Evolutionary conservation across 2,329 filamentous ascomycete genomes (phyloP).

Genomic region (Myriosclerotinia curreyana): DNA sequence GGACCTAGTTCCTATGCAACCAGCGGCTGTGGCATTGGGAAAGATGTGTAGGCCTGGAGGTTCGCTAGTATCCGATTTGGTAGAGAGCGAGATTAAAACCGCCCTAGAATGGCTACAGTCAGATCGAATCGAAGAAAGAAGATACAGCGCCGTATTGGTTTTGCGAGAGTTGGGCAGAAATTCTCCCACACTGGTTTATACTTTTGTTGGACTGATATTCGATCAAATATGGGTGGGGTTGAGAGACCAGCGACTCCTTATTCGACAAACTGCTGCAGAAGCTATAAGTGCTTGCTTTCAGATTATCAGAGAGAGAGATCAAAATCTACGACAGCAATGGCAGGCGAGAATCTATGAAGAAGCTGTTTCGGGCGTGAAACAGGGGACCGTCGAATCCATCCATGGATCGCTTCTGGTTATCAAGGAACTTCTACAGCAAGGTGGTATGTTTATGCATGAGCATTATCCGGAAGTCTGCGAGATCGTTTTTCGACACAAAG

Average conservation of each 20-base stretch:
- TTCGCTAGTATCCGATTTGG: slow-evolving; percentile 88
- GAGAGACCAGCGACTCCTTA: slow-evolving; percentile 84
- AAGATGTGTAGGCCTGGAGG: slow-evolving; percentile 90
- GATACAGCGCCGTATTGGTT: slow-evolving; percentile 89
- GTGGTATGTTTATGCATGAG: slow-evolving; percentile 98
- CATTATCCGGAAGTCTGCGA: slow-evolving; percentile 91
- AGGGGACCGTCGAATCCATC: slow-evolving; percentile 78
- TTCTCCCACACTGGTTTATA: slow-evolving; percentile 92
- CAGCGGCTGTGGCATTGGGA: slow-evolving; percentile 83
- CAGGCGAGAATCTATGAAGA: slow-evolving; percentile 90
- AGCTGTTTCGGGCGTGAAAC: slow-evolving; percentile 73
- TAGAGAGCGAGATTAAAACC: slow-evolving; percentile 95
- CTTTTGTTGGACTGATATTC: slow-evolving; percentile 91
- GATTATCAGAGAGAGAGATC: slow-evolving; percentile 90
- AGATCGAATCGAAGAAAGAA: slow-evolving; percentile 86
- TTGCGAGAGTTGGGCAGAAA: slow-evolving; percentile 87
- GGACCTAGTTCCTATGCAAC: slow-evolving; percentile 85
- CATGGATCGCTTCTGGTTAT: slow-evolving; percentile 93
- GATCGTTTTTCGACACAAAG: slow-evolving; percentile 86
- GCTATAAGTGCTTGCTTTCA: slow-evolving; percentile 93
- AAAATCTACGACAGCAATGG: slow-evolving; percentile 80
- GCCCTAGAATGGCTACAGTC: slow-evolving; percentile 96
- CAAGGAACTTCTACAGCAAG: slow-evolving; percentile 88
- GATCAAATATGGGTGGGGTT: slow-evolving; percentile 95
- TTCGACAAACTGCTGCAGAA: slow-evolving; percentile 86